phyloP scores from a whole-genome alignment of 768 basidiomycete species.

The Trametes gibbosa region DNA sequence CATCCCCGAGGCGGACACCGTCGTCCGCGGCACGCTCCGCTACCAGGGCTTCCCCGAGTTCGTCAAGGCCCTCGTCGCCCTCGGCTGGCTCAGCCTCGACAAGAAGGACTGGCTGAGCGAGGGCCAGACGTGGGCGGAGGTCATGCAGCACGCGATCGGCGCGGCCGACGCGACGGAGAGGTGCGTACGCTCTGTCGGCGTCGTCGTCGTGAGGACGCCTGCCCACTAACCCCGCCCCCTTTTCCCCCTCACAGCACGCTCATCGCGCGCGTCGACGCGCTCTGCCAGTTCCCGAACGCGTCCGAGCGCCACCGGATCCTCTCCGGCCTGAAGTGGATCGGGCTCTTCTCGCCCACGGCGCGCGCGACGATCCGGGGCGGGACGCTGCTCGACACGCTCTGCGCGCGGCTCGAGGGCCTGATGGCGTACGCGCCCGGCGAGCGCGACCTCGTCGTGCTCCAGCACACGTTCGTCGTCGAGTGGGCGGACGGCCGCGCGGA shows the following conservation, averaged over 20 bases:
- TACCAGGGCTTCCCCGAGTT: conserved; percentile 98
- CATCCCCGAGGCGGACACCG: conserved; percentile 91
- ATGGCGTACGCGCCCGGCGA: conserved; percentile 92
- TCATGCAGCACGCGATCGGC: conserved; percentile 71
- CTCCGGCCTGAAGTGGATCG: conserved; percentile 91
- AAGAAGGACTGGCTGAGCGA: conserved; percentile 76
- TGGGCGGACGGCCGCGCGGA: conserved; percentile 81
- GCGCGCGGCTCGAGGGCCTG: conserved; percentile 82
- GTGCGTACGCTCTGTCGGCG: no score
- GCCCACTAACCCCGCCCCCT: background rate
- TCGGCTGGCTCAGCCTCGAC: conserved; percentile 81
- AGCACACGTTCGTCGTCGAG: conserved; percentile 95
- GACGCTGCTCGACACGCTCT: conserved; percentile 92
- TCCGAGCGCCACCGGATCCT: conserved; percentile 75
- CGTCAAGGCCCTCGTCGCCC: conserved; percentile 78
- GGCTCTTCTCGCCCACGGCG: conserved; percentile 79
- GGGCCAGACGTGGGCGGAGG: conserved; percentile 79
- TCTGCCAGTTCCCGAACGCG: conserved; percentile 71
- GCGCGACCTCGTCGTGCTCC: conserved; percentile 95
- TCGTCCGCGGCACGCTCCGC: conserved; percentile 89
- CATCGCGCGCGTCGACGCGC: conserved; percentile 62
- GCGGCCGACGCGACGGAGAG: conserved; percentile 67
- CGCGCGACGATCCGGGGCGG: conserved; percentile 58
- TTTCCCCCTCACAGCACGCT: conserved; percentile 52
- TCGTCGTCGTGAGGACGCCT: background rate